Conservation (phyloP, 257 asterid genomes). For the Nicotiana tomentosiformis region DNA sequence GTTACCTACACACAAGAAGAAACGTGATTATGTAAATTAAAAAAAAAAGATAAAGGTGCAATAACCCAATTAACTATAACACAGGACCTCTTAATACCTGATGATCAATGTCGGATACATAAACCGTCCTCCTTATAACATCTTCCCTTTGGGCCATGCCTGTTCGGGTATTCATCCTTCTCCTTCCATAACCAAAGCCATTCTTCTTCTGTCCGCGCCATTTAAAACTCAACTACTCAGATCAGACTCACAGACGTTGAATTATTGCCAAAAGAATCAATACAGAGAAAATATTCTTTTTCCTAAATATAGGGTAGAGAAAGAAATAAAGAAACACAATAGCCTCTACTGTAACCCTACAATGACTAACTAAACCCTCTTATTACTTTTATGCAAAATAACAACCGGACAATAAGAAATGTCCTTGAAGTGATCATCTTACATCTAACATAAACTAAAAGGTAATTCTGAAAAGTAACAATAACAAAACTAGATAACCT, state of each 20-base stretch:
- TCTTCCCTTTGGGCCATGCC: constrained; percentile 55
- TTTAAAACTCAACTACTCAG: constrained; percentile 13
- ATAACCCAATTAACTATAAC: background rate
- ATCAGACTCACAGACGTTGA: background rate
- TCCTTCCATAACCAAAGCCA: constrained; percentile 25
- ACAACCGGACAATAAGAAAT: background rate
- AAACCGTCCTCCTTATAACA: constrained; percentile 51
- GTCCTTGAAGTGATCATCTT: background rate
- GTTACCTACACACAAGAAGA: constrained; percentile 32
- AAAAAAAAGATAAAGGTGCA: background rate
- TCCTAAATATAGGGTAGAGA: background rate
- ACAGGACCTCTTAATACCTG: constrained; percentile 27
- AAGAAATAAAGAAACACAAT: background rate
- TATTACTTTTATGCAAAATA: background rate
- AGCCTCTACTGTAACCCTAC: background rate
- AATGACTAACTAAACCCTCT: background rate
- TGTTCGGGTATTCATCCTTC: constrained; percentile 47
- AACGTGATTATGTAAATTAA: background rate
- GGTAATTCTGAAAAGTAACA: background rate
- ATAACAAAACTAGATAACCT: background rate
- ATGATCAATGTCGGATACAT: constrained; percentile 62
- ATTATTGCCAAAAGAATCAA: background rate
- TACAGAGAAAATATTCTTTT: background rate
- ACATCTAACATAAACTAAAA: background rate
- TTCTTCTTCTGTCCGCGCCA: constrained; percentile 31